These are phyloP conservation scores for Erysiphe pulchra DNA, from an alignment of 2,329 filamentous ascomycete species.

Conservation along the genomic window DNA sequence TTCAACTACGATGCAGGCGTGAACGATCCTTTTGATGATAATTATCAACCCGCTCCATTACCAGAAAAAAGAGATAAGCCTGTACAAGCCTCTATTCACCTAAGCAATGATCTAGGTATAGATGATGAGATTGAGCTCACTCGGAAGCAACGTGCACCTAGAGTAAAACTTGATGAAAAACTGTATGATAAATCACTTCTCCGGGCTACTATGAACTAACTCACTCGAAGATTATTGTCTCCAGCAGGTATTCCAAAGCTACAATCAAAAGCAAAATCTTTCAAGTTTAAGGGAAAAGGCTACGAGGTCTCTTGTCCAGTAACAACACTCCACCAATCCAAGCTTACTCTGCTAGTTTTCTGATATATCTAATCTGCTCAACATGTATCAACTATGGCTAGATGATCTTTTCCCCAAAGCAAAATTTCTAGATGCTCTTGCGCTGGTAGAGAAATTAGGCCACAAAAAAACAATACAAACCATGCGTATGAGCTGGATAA, in stretches of 20 bases:
- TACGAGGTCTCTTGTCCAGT: conserved; percentile 38
- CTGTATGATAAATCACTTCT: conserved; percentile 21
- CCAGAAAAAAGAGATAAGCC: conserved; percentile 16
- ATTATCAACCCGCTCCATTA: conserved; percentile 5
- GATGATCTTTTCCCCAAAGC: conserved; percentile 90
- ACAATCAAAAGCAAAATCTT: conserved; percentile 37
- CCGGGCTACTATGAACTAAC: not conserved
- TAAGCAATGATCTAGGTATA: conserved; percentile 40
- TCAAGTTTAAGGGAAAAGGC: conserved; percentile 77
- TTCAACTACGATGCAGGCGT: conserved; percentile 47
- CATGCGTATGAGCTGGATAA: conserved; percentile 60
- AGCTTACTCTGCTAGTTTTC: conserved; percentile 32
- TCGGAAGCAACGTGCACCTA: conserved; percentile 45
- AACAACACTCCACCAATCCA: not conserved
- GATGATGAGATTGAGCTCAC: conserved; percentile 64
- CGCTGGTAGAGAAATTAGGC: conserved; percentile 80
- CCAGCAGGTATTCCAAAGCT: conserved; percentile 63
- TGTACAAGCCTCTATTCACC: conserved; percentile 13
- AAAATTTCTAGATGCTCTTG: conserved; percentile 69
- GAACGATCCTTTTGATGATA: conserved; percentile 10
- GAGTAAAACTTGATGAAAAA: conserved; percentile 67
- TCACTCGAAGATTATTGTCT: conserved; percentile 44
- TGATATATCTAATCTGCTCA: conserved; percentile 57
- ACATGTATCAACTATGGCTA: conserved; percentile 88
- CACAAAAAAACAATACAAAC: conserved; percentile 57